These are phyloP conservation scores for Aspergillus uvarum DNA, from an alignment of 2,329 filamentous ascomycete genomes.

Conservation along the genomic window DNA sequence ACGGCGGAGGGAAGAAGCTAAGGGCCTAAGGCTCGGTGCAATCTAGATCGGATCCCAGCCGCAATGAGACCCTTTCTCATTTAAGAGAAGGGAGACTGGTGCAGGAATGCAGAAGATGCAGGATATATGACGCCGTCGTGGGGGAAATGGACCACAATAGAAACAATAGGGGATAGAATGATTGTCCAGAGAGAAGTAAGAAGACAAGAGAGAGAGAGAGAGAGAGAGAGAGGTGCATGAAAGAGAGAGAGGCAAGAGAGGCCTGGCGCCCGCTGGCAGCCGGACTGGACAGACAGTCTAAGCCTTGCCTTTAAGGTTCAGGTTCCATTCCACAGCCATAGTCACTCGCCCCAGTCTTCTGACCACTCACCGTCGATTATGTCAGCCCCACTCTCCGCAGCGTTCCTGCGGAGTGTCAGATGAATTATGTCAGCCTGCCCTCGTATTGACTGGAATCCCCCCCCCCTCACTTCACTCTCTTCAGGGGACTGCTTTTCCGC, in stretches of 20 bases:
- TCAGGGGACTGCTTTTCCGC: too few species aligned
- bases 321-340: conserved; percentile 1
- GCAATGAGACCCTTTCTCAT: conserved; percentile 10
- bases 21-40: conserved; percentile 3
- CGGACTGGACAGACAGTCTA: background rate
- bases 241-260: background rate
- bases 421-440: background rate
- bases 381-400: conserved; percentile 11
- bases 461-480: too few species aligned
- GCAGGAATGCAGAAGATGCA: too few species aligned
- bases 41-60: conserved; percentile 19
- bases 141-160: background rate
- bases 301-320: background rate
- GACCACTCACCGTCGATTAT: conserved; percentile 15
- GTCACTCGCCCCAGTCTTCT: conserved; percentile 4
- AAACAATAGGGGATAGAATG: background rate
- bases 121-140: too few species aligned
- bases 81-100: conserved; percentile 11
- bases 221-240: background rate
- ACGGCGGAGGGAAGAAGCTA: conserved; percentile 8
- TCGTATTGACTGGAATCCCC: too few species aligned
- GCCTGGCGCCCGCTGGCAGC: too few species aligned
- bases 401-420: conserved; percentile 5
- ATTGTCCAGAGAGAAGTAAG: conserved; percentile 4
- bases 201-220: background rate